phyloP scores from a whole-genome alignment of 192 early-diverging fungal genomes.

The Linnemannia elongata region DNA sequence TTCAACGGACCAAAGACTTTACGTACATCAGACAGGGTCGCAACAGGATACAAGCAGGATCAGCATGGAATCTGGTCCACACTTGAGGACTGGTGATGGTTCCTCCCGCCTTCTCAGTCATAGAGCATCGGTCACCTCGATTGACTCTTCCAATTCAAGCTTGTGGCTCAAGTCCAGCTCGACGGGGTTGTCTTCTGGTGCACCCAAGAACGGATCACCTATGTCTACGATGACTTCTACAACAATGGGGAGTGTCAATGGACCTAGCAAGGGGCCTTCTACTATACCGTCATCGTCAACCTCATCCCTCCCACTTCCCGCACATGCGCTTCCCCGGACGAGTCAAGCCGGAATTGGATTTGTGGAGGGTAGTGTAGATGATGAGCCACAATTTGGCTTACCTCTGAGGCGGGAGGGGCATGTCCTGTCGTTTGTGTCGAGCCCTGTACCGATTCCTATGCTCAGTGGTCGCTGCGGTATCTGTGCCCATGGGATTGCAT shows the following conservation, averaged over 20 bases:
- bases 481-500: slow-evolving; percentile 11
- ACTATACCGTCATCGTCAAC: background rate
- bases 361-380: background rate
- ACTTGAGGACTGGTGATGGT: background rate
- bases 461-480: slow-evolving; percentile 45
- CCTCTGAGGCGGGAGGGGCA: slow-evolving; percentile 26
- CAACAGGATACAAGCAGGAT: background rate
- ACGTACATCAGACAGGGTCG: background rate
- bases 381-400: background rate
- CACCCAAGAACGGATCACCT: slow-evolving; percentile 21
- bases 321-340: background rate
- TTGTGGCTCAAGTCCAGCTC: slow-evolving; percentile 21
- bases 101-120: slow-evolving; percentile 26
- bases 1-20: background rate
- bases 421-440: slow-evolving; percentile 22
- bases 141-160: slow-evolving; percentile 48
- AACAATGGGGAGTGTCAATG: slow-evolving; percentile 54
- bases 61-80: background rate
- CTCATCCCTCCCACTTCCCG: background rate
- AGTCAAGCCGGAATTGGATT: background rate
- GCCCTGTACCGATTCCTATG: slow-evolving; percentile 31
- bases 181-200: background rate
- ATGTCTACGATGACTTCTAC: slow-evolving; percentile 47
- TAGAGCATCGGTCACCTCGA: slow-evolving; percentile 41
- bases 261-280: slow-evolving; percentile 2